Evolutionary conservation across 768 basidiomycete species (phyloP).

Genomic region (Trametes maxima): DNA sequence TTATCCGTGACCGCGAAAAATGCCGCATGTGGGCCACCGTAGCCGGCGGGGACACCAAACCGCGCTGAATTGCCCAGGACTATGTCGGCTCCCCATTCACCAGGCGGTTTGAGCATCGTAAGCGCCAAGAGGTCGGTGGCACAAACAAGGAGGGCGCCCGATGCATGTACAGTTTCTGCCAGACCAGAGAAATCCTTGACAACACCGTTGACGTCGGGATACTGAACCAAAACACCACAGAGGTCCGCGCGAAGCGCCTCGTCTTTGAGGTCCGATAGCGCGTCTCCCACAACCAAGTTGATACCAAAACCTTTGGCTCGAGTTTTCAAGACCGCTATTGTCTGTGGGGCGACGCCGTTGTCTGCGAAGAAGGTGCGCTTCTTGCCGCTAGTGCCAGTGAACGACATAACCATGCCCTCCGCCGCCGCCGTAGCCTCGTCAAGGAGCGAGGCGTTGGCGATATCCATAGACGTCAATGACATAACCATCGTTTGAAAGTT

Average conservation of each 20-base stretch:
- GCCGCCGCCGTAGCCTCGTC: constrained; percentile 96
- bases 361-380: constrained; percentile 88
- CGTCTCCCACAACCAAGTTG: constrained; percentile 71
- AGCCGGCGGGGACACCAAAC: constrained; percentile 97
- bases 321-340: constrained; percentile 83
- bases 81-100: constrained; percentile 98
- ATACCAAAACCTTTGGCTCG: constrained; percentile 95
- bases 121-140: constrained; percentile 93
- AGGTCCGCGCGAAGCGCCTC: constrained; percentile 59
- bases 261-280: constrained; percentile 50
- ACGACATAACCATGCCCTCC: constrained; percentile 97
- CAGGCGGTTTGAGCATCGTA: constrained; percentile 91
- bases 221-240: constrained; percentile 90
- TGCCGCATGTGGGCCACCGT: constrained; percentile 95
- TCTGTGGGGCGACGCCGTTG: constrained; percentile 82
- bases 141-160: constrained; percentile 81
- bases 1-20: constrained; percentile 95
- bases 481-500: constrained; percentile 97
- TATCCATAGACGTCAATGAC: constrained; percentile 92
- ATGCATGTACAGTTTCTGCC: constrained; percentile 66
- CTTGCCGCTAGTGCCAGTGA: constrained; percentile 64
- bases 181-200: constrained; percentile 74
- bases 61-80: constrained; percentile 94
- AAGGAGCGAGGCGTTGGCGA: constrained; percentile 93
- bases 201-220: constrained; percentile 87